phyloP scores from a whole-genome alignment of 495 filamentous ascomycete species.

The Sordaria brevicollis region DNA sequence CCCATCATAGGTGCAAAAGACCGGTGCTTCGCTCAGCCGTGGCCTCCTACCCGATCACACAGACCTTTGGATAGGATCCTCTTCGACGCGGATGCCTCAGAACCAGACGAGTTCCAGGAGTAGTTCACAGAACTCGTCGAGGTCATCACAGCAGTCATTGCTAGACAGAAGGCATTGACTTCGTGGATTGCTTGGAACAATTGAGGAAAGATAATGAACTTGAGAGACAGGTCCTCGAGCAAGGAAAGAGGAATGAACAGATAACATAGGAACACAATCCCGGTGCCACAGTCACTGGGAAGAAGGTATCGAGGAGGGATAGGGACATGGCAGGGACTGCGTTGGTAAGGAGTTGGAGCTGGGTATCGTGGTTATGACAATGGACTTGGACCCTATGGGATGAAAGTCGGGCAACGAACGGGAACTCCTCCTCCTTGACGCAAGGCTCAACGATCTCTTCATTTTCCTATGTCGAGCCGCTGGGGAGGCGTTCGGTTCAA shows the following conservation, averaged over 20 bases:
- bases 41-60: constrained; percentile 14
- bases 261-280: not conserved
- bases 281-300: not conserved
- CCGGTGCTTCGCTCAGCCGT: constrained; percentile 14
- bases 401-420: not conserved
- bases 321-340: not conserved
- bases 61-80: constrained; percentile 6
- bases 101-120: not conserved
- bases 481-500: not conserved
- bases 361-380: not conserved
- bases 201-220: not conserved
- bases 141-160: not conserved
- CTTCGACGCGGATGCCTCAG: not conserved
- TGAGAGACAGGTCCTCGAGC: not conserved
- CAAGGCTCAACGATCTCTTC: not conserved
- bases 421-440: not conserved
- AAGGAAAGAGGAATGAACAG: not conserved
- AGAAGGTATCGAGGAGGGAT: not conserved
- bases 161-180: not conserved
- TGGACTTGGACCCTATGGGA: not conserved
- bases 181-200: not conserved
- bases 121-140: not conserved
- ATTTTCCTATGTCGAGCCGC: not conserved
- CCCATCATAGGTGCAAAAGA: constrained; percentile 8
- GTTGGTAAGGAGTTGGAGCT: not conserved